These are phyloP conservation scores for Yamadazyma kitorensis DNA, from an alignment of 805 yeast genomes.

Conservation along the genomic window DNA sequence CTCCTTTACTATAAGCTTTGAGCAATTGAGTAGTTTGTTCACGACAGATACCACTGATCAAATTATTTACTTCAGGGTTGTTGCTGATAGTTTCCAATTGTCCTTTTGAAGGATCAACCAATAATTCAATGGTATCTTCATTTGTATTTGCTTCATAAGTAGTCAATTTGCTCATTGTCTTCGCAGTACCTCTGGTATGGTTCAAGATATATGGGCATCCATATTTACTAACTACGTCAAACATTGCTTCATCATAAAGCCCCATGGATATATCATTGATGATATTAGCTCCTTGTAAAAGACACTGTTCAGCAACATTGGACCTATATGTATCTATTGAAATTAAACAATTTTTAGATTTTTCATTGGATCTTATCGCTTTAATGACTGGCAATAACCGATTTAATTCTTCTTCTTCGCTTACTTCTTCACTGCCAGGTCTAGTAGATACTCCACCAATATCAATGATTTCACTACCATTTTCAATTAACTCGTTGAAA, in stretches of 20 bases:
- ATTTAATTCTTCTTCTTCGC: slow-evolving; percentile 60
- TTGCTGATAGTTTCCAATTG: slow-evolving; percentile 16
- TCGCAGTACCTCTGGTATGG: slow-evolving; percentile 82
- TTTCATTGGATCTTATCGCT: slow-evolving; percentile 49
- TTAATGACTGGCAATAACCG: slow-evolving; percentile 71
- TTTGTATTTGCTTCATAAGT: slow-evolving; percentile 45
- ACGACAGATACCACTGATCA: slow-evolving; percentile 56
- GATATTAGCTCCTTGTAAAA: slow-evolving; percentile 81
- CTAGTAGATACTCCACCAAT: slow-evolving; percentile 94
- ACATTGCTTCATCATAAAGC: slow-evolving; percentile 60
- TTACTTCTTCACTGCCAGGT: slow-evolving; percentile 70
- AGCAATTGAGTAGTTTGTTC: slow-evolving; percentile 60
- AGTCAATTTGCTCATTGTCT: slow-evolving; percentile 63
- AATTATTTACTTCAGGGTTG: slow-evolving; percentile 23
- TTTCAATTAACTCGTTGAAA: slow-evolving; percentile 48
- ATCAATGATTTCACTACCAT: slow-evolving; percentile 78
- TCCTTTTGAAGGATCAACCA: slow-evolving; percentile 24
- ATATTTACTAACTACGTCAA: slow-evolving; percentile 61
- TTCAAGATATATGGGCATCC: slow-evolving; percentile 78
- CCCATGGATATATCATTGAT: slow-evolving; percentile 92
- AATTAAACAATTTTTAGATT: slow-evolving; percentile 46
- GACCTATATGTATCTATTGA: slow-evolving; percentile 90
- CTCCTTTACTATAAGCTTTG: slow-evolving; percentile 59
- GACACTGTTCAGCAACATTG: slow-evolving; percentile 64
- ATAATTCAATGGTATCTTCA: slow-evolving; percentile 35